Conservation (phyloP, 2,329 filamentous ascomycete genomes). For the Seiridium cupressi region DNA sequence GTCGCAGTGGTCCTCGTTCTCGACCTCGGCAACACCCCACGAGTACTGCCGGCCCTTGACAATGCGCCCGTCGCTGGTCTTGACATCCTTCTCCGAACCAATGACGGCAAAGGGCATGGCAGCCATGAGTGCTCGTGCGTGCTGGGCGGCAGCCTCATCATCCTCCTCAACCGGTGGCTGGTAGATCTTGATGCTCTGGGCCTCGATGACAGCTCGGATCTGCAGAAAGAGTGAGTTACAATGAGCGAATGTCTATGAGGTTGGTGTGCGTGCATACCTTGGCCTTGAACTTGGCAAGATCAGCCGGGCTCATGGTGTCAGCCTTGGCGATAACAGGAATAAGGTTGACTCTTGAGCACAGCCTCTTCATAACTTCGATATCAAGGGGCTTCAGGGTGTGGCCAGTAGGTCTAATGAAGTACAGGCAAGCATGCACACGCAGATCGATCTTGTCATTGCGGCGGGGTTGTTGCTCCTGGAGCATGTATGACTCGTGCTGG, state of each 20-base stretch:
- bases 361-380: slow-evolving; percentile 99
- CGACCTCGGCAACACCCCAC: slow-evolving; percentile 98
- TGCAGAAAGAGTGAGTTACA: slow-evolving; percentile 32
- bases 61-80: slow-evolving; percentile 91
- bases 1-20: slow-evolving; percentile 99
- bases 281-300: slow-evolving; percentile 92
- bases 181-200: slow-evolving; percentile 99
- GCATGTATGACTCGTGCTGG: slow-evolving; percentile 99
- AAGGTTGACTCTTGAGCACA: slow-evolving; percentile 96
- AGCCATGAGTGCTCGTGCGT: slow-evolving; percentile 89
- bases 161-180: slow-evolving; percentile 97
- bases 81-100: slow-evolving; percentile 98
- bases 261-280: slow-evolving; percentile 61
- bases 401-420: slow-evolving; percentile 98
- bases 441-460: slow-evolving; percentile 99
- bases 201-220: slow-evolving; percentile 94
- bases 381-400: slow-evolving; percentile 98
- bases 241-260: slow-evolving; percentile 22
- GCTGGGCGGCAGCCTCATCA: slow-evolving; percentile 91
- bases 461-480: slow-evolving; percentile 98
- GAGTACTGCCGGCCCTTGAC: slow-evolving; percentile 99
- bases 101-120: slow-evolving; percentile 99
- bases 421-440: slow-evolving; percentile 95
- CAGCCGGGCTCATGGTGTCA: slow-evolving; percentile 90
- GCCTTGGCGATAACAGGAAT: slow-evolving; percentile 99